These are phyloP conservation scores for Ceratobasidium papillatum DNA, from an alignment of 1,284 basidiomycete genomes.

Conservation along the genomic window DNA sequence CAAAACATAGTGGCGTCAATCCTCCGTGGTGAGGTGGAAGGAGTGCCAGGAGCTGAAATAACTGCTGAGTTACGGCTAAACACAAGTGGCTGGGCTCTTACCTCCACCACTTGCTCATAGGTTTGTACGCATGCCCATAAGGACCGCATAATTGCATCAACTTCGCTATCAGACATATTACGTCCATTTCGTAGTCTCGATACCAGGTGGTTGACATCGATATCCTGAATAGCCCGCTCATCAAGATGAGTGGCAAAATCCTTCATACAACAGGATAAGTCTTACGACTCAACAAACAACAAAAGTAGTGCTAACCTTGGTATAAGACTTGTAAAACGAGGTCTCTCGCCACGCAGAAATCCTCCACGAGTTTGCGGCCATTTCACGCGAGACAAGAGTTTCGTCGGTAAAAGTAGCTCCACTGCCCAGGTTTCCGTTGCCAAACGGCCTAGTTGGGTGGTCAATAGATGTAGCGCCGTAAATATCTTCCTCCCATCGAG, in stretches of 20 bases:
- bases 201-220: constrained; percentile 80
- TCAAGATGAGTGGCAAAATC: constrained; percentile 62
- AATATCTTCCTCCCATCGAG: constrained; percentile 78
- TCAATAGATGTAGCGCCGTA: constrained; percentile 72
- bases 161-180: constrained; percentile 69
- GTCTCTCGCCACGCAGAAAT: constrained; percentile 84
- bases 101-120: constrained; percentile 92
- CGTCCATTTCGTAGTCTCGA: constrained; percentile 70
- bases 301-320: constrained; percentile 59
- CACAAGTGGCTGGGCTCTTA: constrained; percentile 52
- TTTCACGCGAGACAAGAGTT: constrained; percentile 63
- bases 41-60: constrained; percentile 74
- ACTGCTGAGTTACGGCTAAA: neutral
- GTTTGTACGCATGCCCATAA: constrained; percentile 73
- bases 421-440: constrained; percentile 61
- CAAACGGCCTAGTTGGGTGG: constrained; percentile 60
- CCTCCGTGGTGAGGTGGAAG: constrained; percentile 84
- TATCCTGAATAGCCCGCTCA: constrained; percentile 63
- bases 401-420: constrained; percentile 78
- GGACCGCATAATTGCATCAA: constrained; percentile 76
- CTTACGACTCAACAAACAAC: neutral
- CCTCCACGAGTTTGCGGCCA: constrained; percentile 71
- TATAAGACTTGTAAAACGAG: constrained; percentile 68
- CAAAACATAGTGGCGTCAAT: constrained; percentile 84
- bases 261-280: constrained; percentile 51